Base-by-base conservation (phyloP, 148 eudicot genomes). In the Polygonum maritimum region DNA sequence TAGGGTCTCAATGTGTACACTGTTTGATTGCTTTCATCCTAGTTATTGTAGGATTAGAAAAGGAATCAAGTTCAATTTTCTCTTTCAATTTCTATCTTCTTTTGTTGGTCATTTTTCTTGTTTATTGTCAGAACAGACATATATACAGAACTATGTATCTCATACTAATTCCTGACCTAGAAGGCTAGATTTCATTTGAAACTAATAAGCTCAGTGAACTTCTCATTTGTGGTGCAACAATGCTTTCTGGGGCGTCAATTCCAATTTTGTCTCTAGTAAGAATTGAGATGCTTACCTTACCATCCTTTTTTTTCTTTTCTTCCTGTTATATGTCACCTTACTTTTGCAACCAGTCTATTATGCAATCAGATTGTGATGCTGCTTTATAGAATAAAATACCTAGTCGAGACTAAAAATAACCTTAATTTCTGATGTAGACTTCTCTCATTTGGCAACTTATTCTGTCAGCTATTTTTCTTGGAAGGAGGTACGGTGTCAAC, bases 401-500 rank as follows among this genome's bases (percentile, higher is more conserved):
- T 63, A 35, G 16, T 26, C 9, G 35, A 44, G 33, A 31, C 71
- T 82, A 76, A 86, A 71, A 38, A 22, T 44, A 48, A 35, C 36
- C 22, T 76, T 44, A 60, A 51, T 36, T 80, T 82, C 55, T 16
- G 84, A 54, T 90, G 92, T 92, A 95, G 99, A 92, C 92, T 80
- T 92, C 90, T 84, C 94, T 95, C 44, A 92, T 92, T 36, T 95
- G 99, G 99, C 99, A 95, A 87, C 91, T 95, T 83, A 75, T 89
- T 62, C 91, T 95, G 38, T 95, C 99, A 40, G 85, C 77, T 79
- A 82, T 92, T 76, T 92, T 95, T 77, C 99, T 95, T 81, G 92
- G 97, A 74, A 87, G 94, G 82, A 89, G 89, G 80, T 95, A 92
- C 81, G 87, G 89, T 78, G 83, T 87, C 55, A 92, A 92, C 81